Conservation (phyloP, 2,329 filamentous ascomycete species). For the Alternaria triticimaculans region DNA sequence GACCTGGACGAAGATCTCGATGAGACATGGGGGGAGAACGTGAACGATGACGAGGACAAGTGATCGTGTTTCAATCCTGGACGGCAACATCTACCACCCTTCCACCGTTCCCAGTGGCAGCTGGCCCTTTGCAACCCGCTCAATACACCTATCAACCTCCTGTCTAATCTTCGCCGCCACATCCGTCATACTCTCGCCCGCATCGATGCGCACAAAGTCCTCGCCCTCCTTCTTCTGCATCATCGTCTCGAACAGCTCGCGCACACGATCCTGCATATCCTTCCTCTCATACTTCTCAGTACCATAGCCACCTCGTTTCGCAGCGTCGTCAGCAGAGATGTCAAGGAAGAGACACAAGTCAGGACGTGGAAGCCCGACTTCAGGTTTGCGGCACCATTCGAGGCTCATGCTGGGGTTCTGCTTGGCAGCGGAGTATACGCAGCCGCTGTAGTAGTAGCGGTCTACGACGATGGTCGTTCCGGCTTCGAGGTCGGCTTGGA, state of each 20-base stretch:
- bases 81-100: constrained; percentile 31
- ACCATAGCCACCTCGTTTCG: constrained; percentile 83
- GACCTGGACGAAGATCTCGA: constrained; percentile 44
- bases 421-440: constrained; percentile 92
- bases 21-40: constrained; percentile 43
- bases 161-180: constrained; percentile 52
- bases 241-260: constrained; percentile 71
- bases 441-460: constrained; percentile 93
- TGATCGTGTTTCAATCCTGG: neutral
- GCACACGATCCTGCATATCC: constrained; percentile 80
- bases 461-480: constrained; percentile 85
- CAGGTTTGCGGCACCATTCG: constrained; percentile 82
- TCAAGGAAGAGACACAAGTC: constrained; percentile 90
- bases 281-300: constrained; percentile 86
- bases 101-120: constrained; percentile 35
- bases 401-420: constrained; percentile 72
- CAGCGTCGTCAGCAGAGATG: constrained; percentile 74
- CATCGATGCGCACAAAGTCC: constrained; percentile 63
- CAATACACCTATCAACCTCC: constrained; percentile 30
- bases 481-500: constrained; percentile 56
- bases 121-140: constrained; percentile 31
- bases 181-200: constrained; percentile 58
- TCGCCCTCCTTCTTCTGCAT: constrained; percentile 56
- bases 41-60: constrained; percentile 38
- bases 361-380: constrained; percentile 84